A percentile compares a stretch with the other conserved stretches of the same genome.
These are phyloP conservation scores for Cicer chorassanicum DNA, from an alignment of 306 rosid species.

Conservation along the genomic window DNA sequence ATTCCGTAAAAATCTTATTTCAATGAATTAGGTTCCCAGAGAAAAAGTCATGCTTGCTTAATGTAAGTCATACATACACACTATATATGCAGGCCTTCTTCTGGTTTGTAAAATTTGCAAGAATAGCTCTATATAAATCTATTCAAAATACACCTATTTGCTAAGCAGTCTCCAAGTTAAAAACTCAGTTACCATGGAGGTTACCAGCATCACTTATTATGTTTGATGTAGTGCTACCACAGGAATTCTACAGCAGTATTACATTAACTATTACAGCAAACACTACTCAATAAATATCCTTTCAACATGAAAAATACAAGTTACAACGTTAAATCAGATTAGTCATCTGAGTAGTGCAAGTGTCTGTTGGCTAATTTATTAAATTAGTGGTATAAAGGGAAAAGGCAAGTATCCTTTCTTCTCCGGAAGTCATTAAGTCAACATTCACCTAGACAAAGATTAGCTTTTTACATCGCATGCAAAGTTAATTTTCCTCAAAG, in stretches of 20 bases:
- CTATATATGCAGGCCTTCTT: background rate
- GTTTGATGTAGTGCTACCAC: background rate
- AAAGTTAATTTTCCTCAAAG: background rate
- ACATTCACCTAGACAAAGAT: background rate
- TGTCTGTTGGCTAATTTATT: background rate
- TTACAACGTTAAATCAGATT: background rate
- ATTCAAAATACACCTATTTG: background rate
- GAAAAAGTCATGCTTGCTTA: background rate
- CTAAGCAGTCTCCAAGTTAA: constrained; percentile 2
- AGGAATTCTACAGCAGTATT: constrained; percentile 12
- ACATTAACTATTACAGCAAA: background rate
- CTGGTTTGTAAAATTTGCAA: background rate
- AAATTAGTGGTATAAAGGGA: background rate
- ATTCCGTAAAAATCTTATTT: background rate
- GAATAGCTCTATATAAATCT: background rate
- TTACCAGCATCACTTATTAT: constrained; percentile 10
- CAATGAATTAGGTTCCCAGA: background rate
- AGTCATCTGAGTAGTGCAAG: background rate
- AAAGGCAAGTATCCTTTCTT: background rate
- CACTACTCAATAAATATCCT: constrained; percentile 1
- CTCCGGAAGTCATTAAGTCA: background rate
- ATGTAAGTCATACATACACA: background rate
- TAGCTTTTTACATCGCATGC: constrained; percentile 13
- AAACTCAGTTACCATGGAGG: background rate
- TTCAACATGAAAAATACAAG: constrained; percentile 18